These are phyloP conservation scores for Clathrus columnatus DNA, from an alignment of 768 basidiomycete species.

Conservation along the genomic window DNA sequence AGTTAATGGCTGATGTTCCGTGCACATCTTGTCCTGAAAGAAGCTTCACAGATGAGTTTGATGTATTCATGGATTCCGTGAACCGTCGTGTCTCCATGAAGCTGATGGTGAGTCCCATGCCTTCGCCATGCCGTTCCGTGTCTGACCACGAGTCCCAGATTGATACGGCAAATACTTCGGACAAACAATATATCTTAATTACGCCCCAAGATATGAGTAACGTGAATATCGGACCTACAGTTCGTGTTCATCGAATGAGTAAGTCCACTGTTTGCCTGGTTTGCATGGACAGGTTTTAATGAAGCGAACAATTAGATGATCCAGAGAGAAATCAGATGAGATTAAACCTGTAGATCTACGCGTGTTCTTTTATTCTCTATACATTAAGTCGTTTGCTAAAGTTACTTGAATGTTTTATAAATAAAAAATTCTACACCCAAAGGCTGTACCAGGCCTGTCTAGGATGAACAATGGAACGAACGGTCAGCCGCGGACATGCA, in stretches of 20 bases:
- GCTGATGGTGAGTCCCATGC: constrained; percentile 63
- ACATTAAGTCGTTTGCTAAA: neutral
- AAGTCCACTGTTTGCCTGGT: neutral
- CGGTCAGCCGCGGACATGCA: neutral
- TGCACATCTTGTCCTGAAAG: neutral
- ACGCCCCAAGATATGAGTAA: constrained; percentile 92
- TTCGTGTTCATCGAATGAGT: constrained; percentile 65
- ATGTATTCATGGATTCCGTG: constrained; percentile 95
- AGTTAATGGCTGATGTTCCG: constrained; percentile 15
- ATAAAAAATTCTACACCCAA: neutral
- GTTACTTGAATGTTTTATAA: neutral
- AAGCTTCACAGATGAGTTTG: constrained; percentile 71
- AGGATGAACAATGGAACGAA: neutral
- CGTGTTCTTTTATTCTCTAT: neutral
- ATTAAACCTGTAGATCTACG: neutral
- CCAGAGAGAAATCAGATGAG: constrained; percentile 9
- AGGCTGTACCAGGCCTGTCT: neutral
- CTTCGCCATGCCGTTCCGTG: neutral
- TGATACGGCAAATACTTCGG: constrained; percentile 78
- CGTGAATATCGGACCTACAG: constrained; percentile 49
- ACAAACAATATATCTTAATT: constrained; percentile 92
- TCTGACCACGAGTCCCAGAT: constrained; percentile 38
- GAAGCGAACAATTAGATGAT: neutral
- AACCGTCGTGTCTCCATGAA: constrained; percentile 89
- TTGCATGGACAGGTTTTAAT: neutral